These are phyloP conservation scores for Pelargonium citronellum DNA, from an alignment of 441 rosid species.

Conservation along the genomic window DNA sequence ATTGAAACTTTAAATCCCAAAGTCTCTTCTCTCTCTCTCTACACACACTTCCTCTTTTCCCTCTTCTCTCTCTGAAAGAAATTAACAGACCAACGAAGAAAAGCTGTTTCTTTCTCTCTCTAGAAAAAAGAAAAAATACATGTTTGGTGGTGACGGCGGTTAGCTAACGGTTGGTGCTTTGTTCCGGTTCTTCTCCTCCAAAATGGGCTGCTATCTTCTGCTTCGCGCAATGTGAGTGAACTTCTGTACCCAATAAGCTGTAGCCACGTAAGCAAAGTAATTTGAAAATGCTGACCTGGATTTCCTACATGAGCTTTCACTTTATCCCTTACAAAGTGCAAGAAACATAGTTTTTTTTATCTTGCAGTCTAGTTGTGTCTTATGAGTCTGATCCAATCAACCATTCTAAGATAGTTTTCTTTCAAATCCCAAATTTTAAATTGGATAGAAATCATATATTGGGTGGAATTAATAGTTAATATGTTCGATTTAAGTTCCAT, in stretches of 20 bases:
- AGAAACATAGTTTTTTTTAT: too few relatives aligned
- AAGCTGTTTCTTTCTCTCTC: neutral
- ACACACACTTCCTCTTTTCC: neutral
- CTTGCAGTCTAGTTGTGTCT: too few relatives aligned
- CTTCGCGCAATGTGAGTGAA: neutral
- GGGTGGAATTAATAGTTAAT: too few relatives aligned
- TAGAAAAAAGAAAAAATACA: neutral
- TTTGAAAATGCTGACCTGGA: too few relatives aligned
- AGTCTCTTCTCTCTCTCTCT: slow-evolving; percentile 5
- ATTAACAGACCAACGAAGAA: slow-evolving; percentile 3
- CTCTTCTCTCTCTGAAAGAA: slow-evolving; percentile 4
- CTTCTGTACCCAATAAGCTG: neutral
- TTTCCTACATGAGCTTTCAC: too few relatives aligned
- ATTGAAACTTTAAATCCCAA: neutral
- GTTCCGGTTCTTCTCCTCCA: neutral
- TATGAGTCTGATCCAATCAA: too few relatives aligned
- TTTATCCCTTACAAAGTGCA: too few relatives aligned
- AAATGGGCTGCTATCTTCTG: neutral
- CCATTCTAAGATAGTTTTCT: too few relatives aligned
- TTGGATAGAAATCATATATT: too few relatives aligned
- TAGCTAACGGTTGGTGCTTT: slow-evolving; percentile 5
- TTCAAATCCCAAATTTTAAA: too few relatives aligned
- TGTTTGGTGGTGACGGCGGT: slow-evolving; percentile 7
- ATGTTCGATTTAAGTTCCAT: too few relatives aligned
- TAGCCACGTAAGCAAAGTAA: neutral